These are phyloP conservation scores for Eucalyptus sp. DNA, from an alignment of 345 rosid species.

Conservation along the genomic window DNA sequence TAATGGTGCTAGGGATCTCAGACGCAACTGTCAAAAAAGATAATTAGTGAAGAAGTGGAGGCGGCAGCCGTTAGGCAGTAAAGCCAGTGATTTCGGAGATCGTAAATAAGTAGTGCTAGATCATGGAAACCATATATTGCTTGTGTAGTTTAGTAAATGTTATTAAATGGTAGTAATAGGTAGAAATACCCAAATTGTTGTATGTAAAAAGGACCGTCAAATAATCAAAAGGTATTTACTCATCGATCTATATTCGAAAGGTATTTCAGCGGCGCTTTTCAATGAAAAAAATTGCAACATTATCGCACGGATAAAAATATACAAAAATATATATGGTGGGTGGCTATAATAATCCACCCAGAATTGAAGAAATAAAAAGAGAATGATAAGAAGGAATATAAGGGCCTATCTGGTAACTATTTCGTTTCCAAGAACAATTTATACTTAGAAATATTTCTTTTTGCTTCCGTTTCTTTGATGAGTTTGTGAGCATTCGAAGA, in stretches of 20 bases:
- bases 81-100: background rate
- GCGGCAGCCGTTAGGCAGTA: background rate
- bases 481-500: rapidly evolving
- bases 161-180: rapidly evolving
- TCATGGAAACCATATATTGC: background rate
- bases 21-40: no score
- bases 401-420: rapidly evolving
- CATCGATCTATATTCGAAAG: background rate
- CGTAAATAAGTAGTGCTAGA: background rate
- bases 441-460: no score
- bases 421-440: rapidly evolving
- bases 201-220: background rate
- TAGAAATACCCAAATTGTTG: background rate
- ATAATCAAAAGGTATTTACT: background rate
- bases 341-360: background rate
- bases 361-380: background rate
- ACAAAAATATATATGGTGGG: background rate
- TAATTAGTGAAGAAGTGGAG: background rate
- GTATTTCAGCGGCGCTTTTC: rapidly evolving
- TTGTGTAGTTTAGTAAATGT: background rate
- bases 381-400: no score
- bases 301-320: background rate
- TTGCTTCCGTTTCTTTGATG: rapidly evolving
- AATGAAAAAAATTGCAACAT: background rate
- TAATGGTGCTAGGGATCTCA: no score